A percentile compares a stretch with the other conserved stretches of the same genome.
Conservation (phyloP, 225 moss, liverwort and hornwort genomes). For the Takakia lepidozioides region DNA sequence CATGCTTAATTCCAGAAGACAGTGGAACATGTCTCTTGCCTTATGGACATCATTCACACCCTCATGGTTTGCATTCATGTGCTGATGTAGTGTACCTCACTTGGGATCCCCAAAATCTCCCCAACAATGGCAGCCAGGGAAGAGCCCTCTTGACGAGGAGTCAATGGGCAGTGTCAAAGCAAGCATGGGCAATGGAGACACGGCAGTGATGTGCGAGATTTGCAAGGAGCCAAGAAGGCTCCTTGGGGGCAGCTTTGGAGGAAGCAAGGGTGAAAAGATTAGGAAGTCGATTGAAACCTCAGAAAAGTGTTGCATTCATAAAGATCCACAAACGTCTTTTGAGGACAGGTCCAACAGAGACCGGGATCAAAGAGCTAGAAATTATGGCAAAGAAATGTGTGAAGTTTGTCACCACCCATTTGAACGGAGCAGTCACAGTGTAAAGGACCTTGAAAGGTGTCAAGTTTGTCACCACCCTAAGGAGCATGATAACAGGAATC, state of each 20-base stretch:
- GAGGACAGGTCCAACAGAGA: neutral
- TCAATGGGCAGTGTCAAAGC: neutral
- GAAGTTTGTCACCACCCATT: conserved; percentile 2
- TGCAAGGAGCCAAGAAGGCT: neutral
- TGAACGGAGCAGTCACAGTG: neutral
- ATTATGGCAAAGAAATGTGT: neutral
- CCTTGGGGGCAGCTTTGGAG: conserved; percentile 3
- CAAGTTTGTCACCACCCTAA: conserved; percentile 3
- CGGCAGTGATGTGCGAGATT: neutral
- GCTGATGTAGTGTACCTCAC: neutral
- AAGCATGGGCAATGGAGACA: neutral
- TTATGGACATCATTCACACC: neutral
- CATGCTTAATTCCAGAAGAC: neutral
- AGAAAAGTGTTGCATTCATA: neutral
- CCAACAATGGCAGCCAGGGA: conserved; percentile 1
- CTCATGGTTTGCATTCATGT: neutral
- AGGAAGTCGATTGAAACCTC: neutral
- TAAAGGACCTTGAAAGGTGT: no score
- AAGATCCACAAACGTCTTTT: neutral
- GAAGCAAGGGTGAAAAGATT: neutral
- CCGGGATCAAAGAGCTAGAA: neutral
- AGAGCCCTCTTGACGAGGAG: neutral
- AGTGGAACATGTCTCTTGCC: neutral
- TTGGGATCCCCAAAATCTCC: neutral
- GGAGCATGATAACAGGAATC: neutral